Percentiles rank a stretch among this genome's conserved stretches.
phyloP scores from a whole-genome alignment of 148 eudicot genomes.

The Suaeda aralocaspica region DNA sequence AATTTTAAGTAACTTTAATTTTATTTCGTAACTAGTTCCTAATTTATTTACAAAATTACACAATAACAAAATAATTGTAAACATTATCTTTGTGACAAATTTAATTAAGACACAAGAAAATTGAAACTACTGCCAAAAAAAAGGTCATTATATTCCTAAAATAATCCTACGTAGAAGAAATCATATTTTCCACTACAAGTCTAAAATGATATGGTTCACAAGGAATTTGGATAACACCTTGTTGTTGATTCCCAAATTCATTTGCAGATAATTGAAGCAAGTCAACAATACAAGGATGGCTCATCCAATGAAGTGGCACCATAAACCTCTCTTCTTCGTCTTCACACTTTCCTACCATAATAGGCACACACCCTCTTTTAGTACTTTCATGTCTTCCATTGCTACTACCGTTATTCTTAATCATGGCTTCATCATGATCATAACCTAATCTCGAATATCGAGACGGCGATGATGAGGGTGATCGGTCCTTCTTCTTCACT shows the following conservation, averaged over 20 bases:
- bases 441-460: too few species aligned
- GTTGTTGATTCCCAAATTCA: conserved; percentile 22
- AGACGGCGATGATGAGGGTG: too few species aligned
- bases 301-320: conserved; percentile 23
- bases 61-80: too few species aligned
- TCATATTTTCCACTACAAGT: neutral
- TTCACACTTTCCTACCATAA: conserved; percentile 18
- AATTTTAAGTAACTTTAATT: too few species aligned
- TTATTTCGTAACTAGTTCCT: too few species aligned
- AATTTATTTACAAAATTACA: too few species aligned
- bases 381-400: neutral
- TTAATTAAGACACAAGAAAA: neutral
- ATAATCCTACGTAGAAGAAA: conserved; percentile 2
- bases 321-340: conserved; percentile 23
- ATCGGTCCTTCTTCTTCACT: too few species aligned
- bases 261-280: conserved; percentile 17
- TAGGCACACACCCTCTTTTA: conserved; percentile 18
- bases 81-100: too few species aligned
- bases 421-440: too few species aligned
- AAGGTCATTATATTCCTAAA: neutral
- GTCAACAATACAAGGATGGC: conserved; percentile 11
- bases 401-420: too few species aligned
- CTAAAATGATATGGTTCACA: conserved; percentile 18
- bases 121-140: neutral
- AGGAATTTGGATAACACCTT: conserved; percentile 21